A percentile compares a stretch with the other conserved stretches of the same genome.
phyloP scores from a whole-genome alignment of 192 early-diverging fungal species.

The Entophlyctis luteolus region DNA sequence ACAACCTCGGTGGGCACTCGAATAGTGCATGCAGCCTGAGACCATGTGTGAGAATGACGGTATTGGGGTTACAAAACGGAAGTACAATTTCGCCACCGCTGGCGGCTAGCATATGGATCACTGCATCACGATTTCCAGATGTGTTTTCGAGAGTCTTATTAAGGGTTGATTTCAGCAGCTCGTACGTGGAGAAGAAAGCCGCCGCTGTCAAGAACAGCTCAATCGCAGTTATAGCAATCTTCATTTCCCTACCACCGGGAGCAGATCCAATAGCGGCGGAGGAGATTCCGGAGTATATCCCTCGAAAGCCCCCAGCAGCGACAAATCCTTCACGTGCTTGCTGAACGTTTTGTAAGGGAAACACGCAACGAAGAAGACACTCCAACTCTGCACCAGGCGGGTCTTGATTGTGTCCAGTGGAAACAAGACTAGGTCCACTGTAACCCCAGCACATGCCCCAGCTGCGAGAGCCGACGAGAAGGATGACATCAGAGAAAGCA shows the following conservation, averaged over 20 bases:
- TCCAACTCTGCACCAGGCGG: conserved; percentile 50
- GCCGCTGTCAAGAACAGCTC: conserved; percentile 28
- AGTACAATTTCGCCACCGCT: conserved; percentile 84
- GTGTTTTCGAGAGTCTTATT: conserved; percentile 33
- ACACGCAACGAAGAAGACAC: not conserved
- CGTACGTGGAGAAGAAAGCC: conserved; percentile 91
- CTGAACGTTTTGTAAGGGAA: not conserved
- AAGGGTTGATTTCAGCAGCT: conserved; percentile 64
- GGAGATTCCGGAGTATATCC: conserved; percentile 85
- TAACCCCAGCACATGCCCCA: conserved; percentile 85
- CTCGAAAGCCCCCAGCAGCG: conserved; percentile 80
- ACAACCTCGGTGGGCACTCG: conserved; percentile 94
- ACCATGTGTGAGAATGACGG: not conserved
- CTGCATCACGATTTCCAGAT: conserved; percentile 48
- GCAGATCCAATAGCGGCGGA: conserved; percentile 91
- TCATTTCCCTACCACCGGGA: conserved; percentile 61
- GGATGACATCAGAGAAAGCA: conserved; percentile 1
- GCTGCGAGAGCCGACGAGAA: conserved; percentile 38
- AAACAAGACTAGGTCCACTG: conserved; percentile 89
- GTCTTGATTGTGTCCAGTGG: conserved; percentile 98
- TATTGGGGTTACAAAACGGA: not conserved
- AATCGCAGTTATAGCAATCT: not conserved
- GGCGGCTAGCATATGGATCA: conserved; percentile 84
- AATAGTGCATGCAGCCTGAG: conserved; percentile 78
- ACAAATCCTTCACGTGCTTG: conserved; percentile 82